Conservation (phyloP, 225 moss, liverwort and hornwort genomes). For the Bryum argenteum region DNA sequence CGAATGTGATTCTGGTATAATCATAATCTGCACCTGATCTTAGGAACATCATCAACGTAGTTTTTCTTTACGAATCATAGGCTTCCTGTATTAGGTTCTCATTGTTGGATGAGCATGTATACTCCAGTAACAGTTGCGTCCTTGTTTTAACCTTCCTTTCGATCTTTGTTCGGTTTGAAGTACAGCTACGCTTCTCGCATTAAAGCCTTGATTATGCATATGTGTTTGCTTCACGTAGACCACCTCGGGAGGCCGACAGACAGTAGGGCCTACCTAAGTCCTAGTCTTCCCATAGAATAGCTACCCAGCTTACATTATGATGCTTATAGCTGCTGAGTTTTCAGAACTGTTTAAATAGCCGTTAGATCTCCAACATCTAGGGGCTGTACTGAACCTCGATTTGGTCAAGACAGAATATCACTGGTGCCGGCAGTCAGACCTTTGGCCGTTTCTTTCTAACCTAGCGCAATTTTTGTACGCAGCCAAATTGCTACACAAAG, state of each 20-base stretch:
- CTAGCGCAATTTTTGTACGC: conserved; percentile 26
- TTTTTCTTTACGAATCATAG: neutral
- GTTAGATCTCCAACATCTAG: conserved; percentile 10
- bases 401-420: conserved; percentile 5
- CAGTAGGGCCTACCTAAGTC: conserved; percentile 1
- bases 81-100: conserved; percentile 2
- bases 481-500: conserved; percentile 93
- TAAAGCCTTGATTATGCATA: conserved; percentile 4
- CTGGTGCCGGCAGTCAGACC: neutral
- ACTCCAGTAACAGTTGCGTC: neutral
- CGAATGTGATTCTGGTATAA: conserved; percentile 7
- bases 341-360: neutral
- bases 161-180: conserved; percentile 11
- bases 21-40: conserved; percentile 1
- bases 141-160: conserved; percentile 1
- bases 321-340: neutral
- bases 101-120: conserved; percentile 4
- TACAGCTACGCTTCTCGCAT: neutral
- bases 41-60: conserved; percentile 3
- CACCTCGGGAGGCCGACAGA: neutral
- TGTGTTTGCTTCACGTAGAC: neutral
- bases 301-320: conserved; percentile 1
- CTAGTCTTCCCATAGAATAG: neutral
- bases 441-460: conserved; percentile 5
- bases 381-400: neutral